Base-by-base conservation (phyloP, 495 filamentous ascomycete genomes). In the Monascus purpureus region DNA sequence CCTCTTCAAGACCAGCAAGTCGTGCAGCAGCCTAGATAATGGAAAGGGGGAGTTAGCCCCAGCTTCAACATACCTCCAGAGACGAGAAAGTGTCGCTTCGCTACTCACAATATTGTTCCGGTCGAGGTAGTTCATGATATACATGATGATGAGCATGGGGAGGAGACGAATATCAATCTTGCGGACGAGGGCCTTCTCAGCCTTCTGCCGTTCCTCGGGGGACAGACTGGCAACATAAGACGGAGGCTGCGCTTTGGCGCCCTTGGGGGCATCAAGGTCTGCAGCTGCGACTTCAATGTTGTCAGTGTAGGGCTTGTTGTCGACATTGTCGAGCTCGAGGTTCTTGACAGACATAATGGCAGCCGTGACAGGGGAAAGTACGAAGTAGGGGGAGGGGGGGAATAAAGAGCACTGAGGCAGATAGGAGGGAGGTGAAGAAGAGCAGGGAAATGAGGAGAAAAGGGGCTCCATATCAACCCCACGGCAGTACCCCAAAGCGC, bases 121-220 rank as follows among this genome's bases (percentile, higher is more conserved):
- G 50, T 86, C 82, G 37, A 87, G 61, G 50, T 85, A 90, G 45
- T 86, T 87, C 45, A 86, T 53, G 41, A 87, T 80, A 45, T 86
- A 85, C 72, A 80, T 79, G 35, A 79, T 39, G 35, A 77, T 68
- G 23, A 78, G 49, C 54, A 73, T 70, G 8, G 77, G 77, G 37
- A 83, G 49, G 5, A 65, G 41, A 12, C 73, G 52, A 1, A 71
- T 26, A 47, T 82, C 78, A 17, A 82, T 77, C 47, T 78, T 82
- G 32, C 70, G 59, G 31, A 67, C 61, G 18, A 81, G 57, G 29
- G 53, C 55, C 35, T 41, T 57, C 43, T 75, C 71, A 1, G 61
- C 51, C 8, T 41, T 37, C 5, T 47, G 31, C 26, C 67, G 67
- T 41, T 75, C 65, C 29, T 67, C 67, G 0, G 57, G 52, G 0